Evolutionary conservation across 164 flowering plant species (phyloP).

Genomic region (Tinospora cordifolia): DNA sequence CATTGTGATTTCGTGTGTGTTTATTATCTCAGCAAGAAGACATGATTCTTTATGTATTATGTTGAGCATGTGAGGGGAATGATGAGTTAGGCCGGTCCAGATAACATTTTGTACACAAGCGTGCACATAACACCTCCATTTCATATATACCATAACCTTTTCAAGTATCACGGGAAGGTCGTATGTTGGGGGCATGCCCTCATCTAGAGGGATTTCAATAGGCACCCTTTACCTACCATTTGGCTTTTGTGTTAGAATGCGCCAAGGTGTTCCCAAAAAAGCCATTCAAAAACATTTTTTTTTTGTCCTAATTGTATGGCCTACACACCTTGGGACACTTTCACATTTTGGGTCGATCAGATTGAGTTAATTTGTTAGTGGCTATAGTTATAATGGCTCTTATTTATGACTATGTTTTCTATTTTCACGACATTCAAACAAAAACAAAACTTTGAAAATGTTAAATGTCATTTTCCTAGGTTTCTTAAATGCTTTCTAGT

Average conservation of each 20-base stretch:
- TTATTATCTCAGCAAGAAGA: not conserved
- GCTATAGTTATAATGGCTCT: too few species aligned
- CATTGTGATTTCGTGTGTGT: not conserved
- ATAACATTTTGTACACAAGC: not conserved
- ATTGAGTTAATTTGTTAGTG: too few species aligned
- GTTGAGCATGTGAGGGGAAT: not conserved
- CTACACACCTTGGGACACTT: not conserved
- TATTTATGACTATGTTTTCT: too few species aligned
- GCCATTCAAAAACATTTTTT: not conserved
- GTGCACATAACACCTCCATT: too few species aligned
- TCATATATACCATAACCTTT: too few species aligned
- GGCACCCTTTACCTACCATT: not conserved
- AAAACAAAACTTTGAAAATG: too few species aligned
- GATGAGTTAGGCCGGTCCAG: not conserved
- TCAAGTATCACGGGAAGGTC: not conserved
- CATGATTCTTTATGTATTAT: not conserved
- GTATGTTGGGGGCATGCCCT: not conserved
- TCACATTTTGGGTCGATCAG: too few species aligned
- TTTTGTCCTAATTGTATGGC: not conserved
- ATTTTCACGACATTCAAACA: too few species aligned
- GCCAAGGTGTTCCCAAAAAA: not conserved
- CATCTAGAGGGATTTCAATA: not conserved
- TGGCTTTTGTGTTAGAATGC: not conserved
- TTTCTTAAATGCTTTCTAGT: too few species aligned
- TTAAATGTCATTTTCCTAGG: too few species aligned